Base-by-base conservation (phyloP, 495 filamentous ascomycete genomes). In the Hypoxylon lienhwacheense region DNA sequence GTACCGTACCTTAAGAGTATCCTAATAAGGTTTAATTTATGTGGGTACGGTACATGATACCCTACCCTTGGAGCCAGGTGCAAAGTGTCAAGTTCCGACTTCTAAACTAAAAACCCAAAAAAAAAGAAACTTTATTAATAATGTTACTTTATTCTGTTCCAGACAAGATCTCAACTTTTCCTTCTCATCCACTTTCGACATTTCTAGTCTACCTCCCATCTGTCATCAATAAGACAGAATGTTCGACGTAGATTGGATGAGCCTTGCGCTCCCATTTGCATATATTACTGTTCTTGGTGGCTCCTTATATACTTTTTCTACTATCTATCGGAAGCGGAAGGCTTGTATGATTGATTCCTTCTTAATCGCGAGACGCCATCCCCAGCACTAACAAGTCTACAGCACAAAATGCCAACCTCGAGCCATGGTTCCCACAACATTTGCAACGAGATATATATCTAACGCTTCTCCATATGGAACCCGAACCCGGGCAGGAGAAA, bases 381-480 rank as follows among this genome's bases (percentile, higher is more conserved):
- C 40, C 36, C 20, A 24, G 49, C n/a, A 48, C 58, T 66, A 43
- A 70, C 41, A 36, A 11, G 12, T 32, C 29, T 61, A 55, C 53
- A 89, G 87, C 77, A 54, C 83, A 89, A 73, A 85, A 87, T 52
- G 83, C 86, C 24, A 86, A 87, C 49, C 79, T 97, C 32, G 89
- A 85, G 55, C 89, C 91, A 67, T 98, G 92, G 92, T 97, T 97
- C 71, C 83, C 83, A 12, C 77, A 88, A 25, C 91, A 98, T 67
- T 74, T 91, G 28, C 87, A 92, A 70, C 88, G 91, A 61, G 90
- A 97, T 70, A 85, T 98, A 63, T 98, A 98, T 76, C 83, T 95
- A 51, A 88, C 89, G 21, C 85, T 98, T 26, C 77, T 97, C 5
- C 91, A 97, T 69, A 79, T 90, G 61, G 88, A 93, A 51, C 87